phyloP scores from a whole-genome alignment of 257 asterid species.

The Nicotiana noctiflora region DNA sequence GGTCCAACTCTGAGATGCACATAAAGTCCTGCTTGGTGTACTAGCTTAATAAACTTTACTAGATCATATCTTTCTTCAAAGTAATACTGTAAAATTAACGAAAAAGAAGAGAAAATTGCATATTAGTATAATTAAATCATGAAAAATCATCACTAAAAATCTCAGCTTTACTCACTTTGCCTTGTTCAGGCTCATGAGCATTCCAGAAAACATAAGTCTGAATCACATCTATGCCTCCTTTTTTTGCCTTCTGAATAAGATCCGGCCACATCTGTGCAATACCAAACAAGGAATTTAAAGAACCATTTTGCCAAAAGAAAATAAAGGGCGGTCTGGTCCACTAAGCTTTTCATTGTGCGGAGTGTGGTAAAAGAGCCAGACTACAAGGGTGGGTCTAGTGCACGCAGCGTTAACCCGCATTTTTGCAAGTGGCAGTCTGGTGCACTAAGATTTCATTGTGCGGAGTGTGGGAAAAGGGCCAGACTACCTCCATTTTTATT shows the following conservation, averaged over 20 bases:
- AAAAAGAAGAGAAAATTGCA: not conserved
- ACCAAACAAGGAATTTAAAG: constrained; percentile 12
- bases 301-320: not conserved
- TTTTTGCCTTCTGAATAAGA: constrained; percentile 92
- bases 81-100: constrained; percentile 19
- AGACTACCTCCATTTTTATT: too few relatives aligned
- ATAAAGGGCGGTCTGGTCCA: too few relatives aligned
- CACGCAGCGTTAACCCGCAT: too few relatives aligned
- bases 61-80: constrained; percentile 29
- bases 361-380: too few relatives aligned
- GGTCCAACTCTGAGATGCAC: constrained; percentile 35
- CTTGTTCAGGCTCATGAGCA: constrained; percentile 95
- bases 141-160: not conserved
- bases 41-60: constrained; percentile 27
- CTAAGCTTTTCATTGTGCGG: too few relatives aligned
- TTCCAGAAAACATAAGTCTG: constrained; percentile 98
- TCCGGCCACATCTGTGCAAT: constrained; percentile 89
- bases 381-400: too few relatives aligned
- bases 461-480: too few relatives aligned
- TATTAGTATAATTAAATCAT: not conserved
- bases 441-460: too few relatives aligned
- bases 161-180: constrained; percentile 44
- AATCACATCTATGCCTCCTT: constrained; percentile 92
- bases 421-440: too few relatives aligned
- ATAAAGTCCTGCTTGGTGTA: constrained; percentile 33